phyloP scores from a whole-genome alignment of 1,139 yeast species.

The Candida neerlandica region DNA sequence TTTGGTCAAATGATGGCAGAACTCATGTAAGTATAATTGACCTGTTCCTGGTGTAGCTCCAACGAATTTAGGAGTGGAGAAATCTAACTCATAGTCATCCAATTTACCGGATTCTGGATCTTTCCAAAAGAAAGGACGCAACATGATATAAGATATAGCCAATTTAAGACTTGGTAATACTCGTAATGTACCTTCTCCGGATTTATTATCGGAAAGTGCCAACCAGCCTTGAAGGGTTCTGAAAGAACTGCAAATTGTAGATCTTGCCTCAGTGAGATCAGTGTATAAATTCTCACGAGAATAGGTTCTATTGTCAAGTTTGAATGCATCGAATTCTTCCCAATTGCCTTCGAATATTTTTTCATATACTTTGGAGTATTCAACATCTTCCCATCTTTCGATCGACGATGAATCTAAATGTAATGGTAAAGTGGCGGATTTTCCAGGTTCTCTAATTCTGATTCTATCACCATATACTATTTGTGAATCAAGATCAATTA shows the following conservation, averaged over 20 bases:
- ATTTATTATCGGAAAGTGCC: constrained; percentile 34
- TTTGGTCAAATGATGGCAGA: constrained; percentile 32
- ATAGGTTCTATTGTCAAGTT: constrained; percentile 35
- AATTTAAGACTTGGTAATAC: constrained; percentile 42
- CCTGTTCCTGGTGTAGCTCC: constrained; percentile 26
- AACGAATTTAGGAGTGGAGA: constrained; percentile 25
- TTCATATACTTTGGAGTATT: constrained; percentile 39
- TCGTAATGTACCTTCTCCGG: constrained; percentile 48
- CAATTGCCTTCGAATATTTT: constrained; percentile 46
- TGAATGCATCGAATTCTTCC: constrained; percentile 51
- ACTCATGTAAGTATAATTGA: constrained; percentile 22
- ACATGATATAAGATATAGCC: constrained; percentile 42
- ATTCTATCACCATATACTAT: constrained; percentile 42
- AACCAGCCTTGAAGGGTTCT: constrained; percentile 55
- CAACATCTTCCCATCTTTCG: constrained; percentile 37
- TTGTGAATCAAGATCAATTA: constrained; percentile 30
- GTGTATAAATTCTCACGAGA: constrained; percentile 39
- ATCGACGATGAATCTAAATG: constrained; percentile 51
- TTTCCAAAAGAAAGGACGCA: constrained; percentile 48
- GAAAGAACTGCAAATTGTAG: constrained; percentile 37
- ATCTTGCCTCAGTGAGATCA: constrained; percentile 25
- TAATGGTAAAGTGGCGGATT: constrained; percentile 35
- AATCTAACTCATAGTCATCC: constrained; percentile 26
- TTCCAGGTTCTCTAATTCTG: constrained; percentile 48
- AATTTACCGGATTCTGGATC: constrained; percentile 13